Conservation (phyloP, 2,329 filamentous ascomycete genomes). For the Beauveria medogensis region DNA sequence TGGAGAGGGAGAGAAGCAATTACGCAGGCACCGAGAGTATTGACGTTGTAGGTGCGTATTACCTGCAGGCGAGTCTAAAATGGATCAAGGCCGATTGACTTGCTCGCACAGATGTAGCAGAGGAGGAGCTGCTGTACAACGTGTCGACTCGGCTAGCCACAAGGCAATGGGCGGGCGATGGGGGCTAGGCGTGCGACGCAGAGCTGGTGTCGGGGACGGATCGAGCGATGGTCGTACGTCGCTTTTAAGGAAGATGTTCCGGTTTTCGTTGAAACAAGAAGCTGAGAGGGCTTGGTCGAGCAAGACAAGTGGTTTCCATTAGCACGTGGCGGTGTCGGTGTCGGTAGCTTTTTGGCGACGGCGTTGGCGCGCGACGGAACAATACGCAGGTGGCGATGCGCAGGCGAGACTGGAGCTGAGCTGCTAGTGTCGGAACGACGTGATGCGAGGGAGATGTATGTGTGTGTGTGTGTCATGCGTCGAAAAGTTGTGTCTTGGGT, state of each 20-base stretch:
- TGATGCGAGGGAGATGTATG: background rate
- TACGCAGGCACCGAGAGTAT: background rate
- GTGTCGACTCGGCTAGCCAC: slow-evolving; percentile 2
- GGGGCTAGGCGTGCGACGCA: background rate
- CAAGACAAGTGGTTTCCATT: background rate
- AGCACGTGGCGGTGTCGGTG: background rate
- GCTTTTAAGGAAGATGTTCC: background rate
- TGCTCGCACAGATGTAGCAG: background rate
- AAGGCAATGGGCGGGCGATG: background rate
- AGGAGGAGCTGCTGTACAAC: background rate
- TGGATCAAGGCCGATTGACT: background rate
- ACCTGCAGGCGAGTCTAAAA: background rate
- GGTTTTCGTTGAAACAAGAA: background rate
- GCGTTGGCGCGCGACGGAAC: background rate
- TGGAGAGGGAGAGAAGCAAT: background rate
- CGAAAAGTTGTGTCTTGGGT: background rate
- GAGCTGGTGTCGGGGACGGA: background rate
- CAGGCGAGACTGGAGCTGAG: background rate
- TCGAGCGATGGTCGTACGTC: background rate
- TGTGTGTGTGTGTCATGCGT: background rate
- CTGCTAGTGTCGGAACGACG: background rate
- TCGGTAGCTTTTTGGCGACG: background rate
- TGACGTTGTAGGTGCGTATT: background rate
- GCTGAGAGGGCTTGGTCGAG: background rate
- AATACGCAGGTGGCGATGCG: background rate